Base-by-base conservation (phyloP, 2,329 filamentous ascomycete species). In the Lecanicillium sp. region DNA sequence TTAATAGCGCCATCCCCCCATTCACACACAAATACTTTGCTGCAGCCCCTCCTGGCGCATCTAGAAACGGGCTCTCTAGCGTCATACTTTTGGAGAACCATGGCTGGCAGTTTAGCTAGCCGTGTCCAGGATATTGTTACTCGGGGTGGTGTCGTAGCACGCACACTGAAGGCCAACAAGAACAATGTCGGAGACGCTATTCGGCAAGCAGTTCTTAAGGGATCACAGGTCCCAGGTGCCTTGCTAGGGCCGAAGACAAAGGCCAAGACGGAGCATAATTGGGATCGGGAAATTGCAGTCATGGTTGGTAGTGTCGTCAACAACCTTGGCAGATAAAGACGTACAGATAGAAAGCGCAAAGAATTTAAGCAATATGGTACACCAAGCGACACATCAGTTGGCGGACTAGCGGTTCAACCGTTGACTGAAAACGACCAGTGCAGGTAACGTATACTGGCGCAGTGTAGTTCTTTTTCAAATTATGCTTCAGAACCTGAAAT, bases 221-320 rank as follows among this genome's bases (percentile, higher is more conserved):
- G 90, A 0, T 83, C 80, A 27, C 76, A 80, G 55, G 56, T 83
- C 36, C 85, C 86, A 2, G 71, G 69, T 12, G 73, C 68, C 0
- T 54, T 77, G 33, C 48, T 56, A 3, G 56, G 54, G 8, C 56
- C 59, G 11, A 67, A 61, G 42, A 63, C 59, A 30, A 75, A 66
- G 50, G 60, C 56, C 22, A 70, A 66, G 41, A 60, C 70, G 30
- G 54, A 63, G n/a, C 63, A 63, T 11, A 64, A 64, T 40, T 95
- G 87, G 86, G 90, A 95, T 52, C 75, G 90, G 29, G 92, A 96
- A 63, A 83, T 89, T 34, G 88, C 89, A 2, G 89, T 96, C 34
- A 95, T 96, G 90, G 84, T 94, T 30, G 83, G 85, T 37, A 85
- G 85, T 51, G 78, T 95, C 5, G 70, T 88, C 29, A 74, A 72